Evolutionary conservation across 2,329 filamentous ascomycete genomes (phyloP), one percentile per base, ranked within the genome.

Genomic region (Aureobasidium sp.): DNA sequence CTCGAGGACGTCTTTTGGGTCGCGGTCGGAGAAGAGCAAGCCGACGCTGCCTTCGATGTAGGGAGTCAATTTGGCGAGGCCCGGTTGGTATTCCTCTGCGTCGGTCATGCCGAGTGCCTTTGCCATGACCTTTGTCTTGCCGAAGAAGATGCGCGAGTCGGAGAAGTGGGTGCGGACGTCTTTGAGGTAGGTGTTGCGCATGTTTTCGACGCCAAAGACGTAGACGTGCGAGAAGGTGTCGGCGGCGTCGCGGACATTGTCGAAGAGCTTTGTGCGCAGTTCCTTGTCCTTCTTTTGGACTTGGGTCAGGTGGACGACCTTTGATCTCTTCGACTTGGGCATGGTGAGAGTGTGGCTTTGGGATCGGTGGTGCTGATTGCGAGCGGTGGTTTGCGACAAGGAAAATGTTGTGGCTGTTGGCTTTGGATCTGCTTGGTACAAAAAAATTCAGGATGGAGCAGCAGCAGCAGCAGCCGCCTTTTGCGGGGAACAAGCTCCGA

Each of bases 101-200:
- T 83, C 78, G 51, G 78, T 84, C 59, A 80, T 80, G 66, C 93
- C 93, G 22, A 98, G 85, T 54, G 93, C 90, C 73, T 93, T 91
- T 63, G 88, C 84, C 90, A 97, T 97, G 70, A 98, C 90, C 75
- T 97, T 97, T 56, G 91, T 97, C 77, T 97, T 98, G 74, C 91
- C 93, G 73, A 96, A 97, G 82, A 97, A 97, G 69, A 98, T 77
- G 63, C 90, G 82, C 76, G 86, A 86, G 74, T 96, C 90, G 45
- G 78, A 78, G 62, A 96, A 84, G 64, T 95, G 86, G 60, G 83
- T 80, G 62, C 91, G 84, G 62, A 97, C 88, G 64, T 89, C 83
- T 75, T 96, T 95, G 65, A 97, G 76, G 71, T 95, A 90, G 63
- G 85, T 94, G 76, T 98, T 98, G 70, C 93, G 89, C 89, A 95